A percentile compares a stretch with the other conserved stretches of the same genome.
These are phyloP conservation scores for Tricholoma matsutake DNA, from an alignment of 768 basidiomycete genomes.

Conservation along the genomic window DNA sequence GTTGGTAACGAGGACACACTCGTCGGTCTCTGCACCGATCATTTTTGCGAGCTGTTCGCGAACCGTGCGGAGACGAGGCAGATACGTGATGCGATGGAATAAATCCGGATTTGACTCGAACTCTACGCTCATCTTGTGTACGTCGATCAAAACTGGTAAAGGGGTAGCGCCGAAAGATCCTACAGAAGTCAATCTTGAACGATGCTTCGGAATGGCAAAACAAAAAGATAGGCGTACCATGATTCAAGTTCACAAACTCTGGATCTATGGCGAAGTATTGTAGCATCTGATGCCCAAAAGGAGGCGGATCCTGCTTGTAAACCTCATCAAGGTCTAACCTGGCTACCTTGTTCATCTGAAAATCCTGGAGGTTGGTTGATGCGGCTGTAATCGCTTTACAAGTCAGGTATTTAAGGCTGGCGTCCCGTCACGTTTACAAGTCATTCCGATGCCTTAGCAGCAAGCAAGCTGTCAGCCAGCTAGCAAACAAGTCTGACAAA, in stretches of 20 bases:
- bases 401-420: no score
- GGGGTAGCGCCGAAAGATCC: slow-evolving; percentile 54
- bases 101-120: slow-evolving; percentile 51
- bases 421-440: no score
- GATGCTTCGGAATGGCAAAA: background rate
- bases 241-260: slow-evolving; percentile 62
- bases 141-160: slow-evolving; percentile 39
- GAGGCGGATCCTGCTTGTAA: slow-evolving; percentile 27
- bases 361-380: background rate
- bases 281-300: slow-evolving; percentile 55
- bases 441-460: no score
- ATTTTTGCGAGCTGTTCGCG: slow-evolving; percentile 47
- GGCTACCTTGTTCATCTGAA: background rate
- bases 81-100: slow-evolving; percentile 37
- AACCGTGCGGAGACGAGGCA: slow-evolving; percentile 28
- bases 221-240: slow-evolving; percentile 43
- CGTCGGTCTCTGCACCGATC: slow-evolving; percentile 43
- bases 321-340: slow-evolving; percentile 10
- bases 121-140: slow-evolving; percentile 31
- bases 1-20: slow-evolving; percentile 52
- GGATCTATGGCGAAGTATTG: slow-evolving; percentile 56
- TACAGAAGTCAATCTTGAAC: slow-evolving; percentile 12
- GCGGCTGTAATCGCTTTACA: no score
- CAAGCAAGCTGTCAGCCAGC: no score
- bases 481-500: no score